These are phyloP conservation scores for Globisporangium mamillatum DNA, from an alignment of 352 stramenopile species.

Conservation along the genomic window DNA sequence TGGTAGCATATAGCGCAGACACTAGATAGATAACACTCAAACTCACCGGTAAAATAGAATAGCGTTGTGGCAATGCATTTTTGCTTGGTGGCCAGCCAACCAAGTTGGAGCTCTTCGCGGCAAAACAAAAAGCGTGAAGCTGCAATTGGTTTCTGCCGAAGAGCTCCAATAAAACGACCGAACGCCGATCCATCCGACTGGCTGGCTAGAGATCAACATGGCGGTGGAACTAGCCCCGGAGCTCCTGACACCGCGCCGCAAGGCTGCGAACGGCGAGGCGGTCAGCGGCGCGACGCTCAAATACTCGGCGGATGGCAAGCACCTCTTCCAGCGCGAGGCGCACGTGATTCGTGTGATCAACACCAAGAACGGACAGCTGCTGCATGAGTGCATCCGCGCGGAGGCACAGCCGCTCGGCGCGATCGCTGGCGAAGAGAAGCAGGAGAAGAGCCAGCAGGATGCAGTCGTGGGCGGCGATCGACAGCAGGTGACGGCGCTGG, in stretches of 20 bases:
- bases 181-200: not conserved
- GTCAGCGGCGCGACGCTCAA: slow-evolving; percentile 29
- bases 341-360: slow-evolving; percentile 71
- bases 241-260: slow-evolving; percentile 31
- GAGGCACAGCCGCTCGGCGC: slow-evolving; percentile 21
- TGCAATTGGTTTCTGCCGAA: not conserved
- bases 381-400: slow-evolving; percentile 65
- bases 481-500: slow-evolving; percentile 45
- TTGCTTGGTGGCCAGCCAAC: not conserved
- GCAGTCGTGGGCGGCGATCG: slow-evolving; percentile 11
- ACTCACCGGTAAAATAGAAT: too few relatives aligned
- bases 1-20: too few relatives aligned
- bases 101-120: not conserved
- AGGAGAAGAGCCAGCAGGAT: slow-evolving; percentile 4
- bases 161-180: not conserved
- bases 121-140: not conserved
- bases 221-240: slow-evolving; percentile 19
- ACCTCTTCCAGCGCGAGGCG: slow-evolving; percentile 78
- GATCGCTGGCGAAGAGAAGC: slow-evolving; percentile 11
- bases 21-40: too few relatives aligned
- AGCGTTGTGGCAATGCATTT: not conserved
- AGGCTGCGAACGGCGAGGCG: not conserved
- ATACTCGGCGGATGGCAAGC: slow-evolving; percentile 67
- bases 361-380: slow-evolving; percentile 64
- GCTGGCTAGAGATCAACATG: not conserved